Base-by-base conservation (phyloP, 169 alveolate species). In the Eimeria praecox region DNA sequence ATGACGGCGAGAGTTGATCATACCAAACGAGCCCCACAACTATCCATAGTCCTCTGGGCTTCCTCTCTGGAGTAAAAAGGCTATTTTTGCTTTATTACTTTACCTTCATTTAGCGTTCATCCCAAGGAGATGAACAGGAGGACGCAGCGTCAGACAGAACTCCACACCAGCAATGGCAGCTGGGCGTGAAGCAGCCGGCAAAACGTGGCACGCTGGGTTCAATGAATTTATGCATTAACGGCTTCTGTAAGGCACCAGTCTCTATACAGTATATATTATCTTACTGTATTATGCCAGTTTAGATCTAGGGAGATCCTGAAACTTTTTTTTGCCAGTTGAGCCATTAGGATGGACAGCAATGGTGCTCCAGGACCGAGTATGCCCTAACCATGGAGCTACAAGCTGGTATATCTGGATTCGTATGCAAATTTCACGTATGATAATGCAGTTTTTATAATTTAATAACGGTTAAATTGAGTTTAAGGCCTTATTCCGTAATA, bases 1-100 rank as follows among this genome's bases (percentile, higher is more conserved):
- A 44, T 46, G 88, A 42, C 66, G n/a, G 69, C 88, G 44, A 78
- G 88, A 27, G 88, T 27, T 78, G 38, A 64, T 44, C 64, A 78
- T 46, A 78, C 88, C 42, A 42, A 78, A 78, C 69, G 88, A 78
- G 88, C 88, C 88, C 88, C 88, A 78, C 88, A 78, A 78, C 24
- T 3, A 46, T 42, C n/a, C 64, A 46, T 5, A 44, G 88, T n/a
- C 88, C n/a, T 78, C 88, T 78, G 38, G 88, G 44, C 66, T 78
- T 44, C n/a, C 66, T 44, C 88, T n/a, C 88, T 24, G 46, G 46
- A 49, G 88, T 42, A 78, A 78, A 78, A 78, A 78, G 30, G 44
- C 59, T 30, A 35, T 18, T 38, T 27, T 38, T 44, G 9, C 46
- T 16, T 24, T 44, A n/a, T 46, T n/a, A 46, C 46, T 42, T 78